phyloP scores from a whole-genome alignment of 768 basidiomycete genomes.

The Tricholoma sp. region DNA sequence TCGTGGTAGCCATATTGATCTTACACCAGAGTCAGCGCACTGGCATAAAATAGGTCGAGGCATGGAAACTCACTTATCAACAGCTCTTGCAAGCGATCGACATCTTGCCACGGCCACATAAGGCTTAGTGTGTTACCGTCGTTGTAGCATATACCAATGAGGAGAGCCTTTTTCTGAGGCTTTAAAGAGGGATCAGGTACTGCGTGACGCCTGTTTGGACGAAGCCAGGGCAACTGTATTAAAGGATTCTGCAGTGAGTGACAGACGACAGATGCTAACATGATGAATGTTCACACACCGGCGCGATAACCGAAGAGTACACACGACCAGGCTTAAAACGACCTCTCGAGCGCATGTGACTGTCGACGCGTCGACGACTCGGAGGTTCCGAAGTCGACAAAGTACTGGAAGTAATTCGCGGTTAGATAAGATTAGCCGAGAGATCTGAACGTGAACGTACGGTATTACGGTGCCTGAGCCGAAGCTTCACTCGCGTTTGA shows the following conservation, averaged over 20 bases:
- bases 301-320: background rate
- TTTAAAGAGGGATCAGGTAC: background rate
- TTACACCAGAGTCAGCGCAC: background rate
- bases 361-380: too few species aligned
- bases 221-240: background rate
- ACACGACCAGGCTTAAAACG: background rate
- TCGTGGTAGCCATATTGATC: background rate
- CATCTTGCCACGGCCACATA: background rate
- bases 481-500: background rate
- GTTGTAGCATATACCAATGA: slow-evolving; percentile 1
- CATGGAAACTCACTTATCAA: background rate
- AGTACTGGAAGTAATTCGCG: background rate
- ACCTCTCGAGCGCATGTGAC: background rate
- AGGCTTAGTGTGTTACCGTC: background rate
- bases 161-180: background rate
- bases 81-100: background rate
- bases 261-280: background rate
- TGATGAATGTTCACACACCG: background rate
- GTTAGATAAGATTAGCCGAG: background rate
- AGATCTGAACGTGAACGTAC: background rate
- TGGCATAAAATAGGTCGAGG: background rate
- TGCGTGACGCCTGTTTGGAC: background rate
- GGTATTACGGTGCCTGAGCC: background rate
- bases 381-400: background rate
- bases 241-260: background rate